Evolutionary conservation across 768 basidiomycete species (phyloP).

Genomic region (Flagelloscypha sp.): DNA sequence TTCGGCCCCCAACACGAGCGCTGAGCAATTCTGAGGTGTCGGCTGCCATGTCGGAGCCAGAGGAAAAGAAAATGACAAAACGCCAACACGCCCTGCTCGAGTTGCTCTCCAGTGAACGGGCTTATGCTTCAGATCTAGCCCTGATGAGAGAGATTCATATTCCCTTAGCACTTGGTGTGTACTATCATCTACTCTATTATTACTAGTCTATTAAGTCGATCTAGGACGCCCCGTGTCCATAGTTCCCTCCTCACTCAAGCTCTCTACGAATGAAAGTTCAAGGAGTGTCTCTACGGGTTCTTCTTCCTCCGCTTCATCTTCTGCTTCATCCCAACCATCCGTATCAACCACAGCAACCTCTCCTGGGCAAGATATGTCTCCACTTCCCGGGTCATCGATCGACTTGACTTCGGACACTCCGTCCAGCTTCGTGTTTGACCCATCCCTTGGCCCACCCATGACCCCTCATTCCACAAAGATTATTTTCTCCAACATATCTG

Average conservation of each 20-base stretch:
- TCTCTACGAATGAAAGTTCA: slow-evolving; percentile 9
- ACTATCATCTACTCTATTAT: slow-evolving; percentile 6
- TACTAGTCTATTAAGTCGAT: slow-evolving; percentile 18
- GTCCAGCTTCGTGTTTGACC: slow-evolving; percentile 17
- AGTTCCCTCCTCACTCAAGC: no score
- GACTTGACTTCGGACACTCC: neutral
- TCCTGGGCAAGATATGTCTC: slow-evolving; percentile 36
- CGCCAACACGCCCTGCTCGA: slow-evolving; percentile 73
- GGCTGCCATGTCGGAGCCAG: no score
- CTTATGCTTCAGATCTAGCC: slow-evolving; percentile 78
- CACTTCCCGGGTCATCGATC: slow-evolving; percentile 42
- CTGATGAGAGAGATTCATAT: slow-evolving; percentile 73
- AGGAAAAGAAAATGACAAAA: no score
- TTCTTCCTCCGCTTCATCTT: slow-evolving; percentile 24
- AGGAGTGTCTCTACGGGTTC: slow-evolving; percentile 3
- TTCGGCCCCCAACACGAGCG: no score
- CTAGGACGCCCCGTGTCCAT: slow-evolving; percentile 12
- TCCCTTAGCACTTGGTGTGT: slow-evolving; percentile 66
- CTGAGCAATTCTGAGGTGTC: no score
- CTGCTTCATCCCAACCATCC: slow-evolving; percentile 37
- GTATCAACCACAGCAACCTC: slow-evolving; percentile 44
- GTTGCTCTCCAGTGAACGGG: slow-evolving; percentile 68
- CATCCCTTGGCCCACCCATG: slow-evolving; percentile 48
- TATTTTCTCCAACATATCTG: slow-evolving; percentile 71
- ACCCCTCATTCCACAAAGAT: slow-evolving; percentile 57